These are phyloP conservation scores for Cryptosporidium ryanae DNA, from an alignment of 169 alveolate species.

Conservation along the genomic window DNA sequence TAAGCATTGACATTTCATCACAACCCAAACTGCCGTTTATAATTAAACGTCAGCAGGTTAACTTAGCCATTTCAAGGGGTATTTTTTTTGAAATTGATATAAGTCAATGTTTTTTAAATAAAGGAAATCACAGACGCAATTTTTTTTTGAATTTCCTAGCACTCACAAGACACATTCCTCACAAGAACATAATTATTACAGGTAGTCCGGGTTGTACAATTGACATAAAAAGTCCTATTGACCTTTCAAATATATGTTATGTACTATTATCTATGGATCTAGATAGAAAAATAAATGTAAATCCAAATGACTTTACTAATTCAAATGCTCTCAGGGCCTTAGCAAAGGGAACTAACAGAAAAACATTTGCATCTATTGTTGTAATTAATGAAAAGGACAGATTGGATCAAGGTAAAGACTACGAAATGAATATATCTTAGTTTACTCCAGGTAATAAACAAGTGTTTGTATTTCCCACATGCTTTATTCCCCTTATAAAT, in stretches of 20 bases:
- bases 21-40: constrained; percentile 53
- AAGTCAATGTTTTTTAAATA: constrained; percentile 27
- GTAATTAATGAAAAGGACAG: constrained; percentile 6
- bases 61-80: constrained; percentile 62
- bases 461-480: too few species aligned
- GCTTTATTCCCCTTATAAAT: too few species aligned
- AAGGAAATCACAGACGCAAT: constrained; percentile 45
- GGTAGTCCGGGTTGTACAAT: constrained; percentile 11
- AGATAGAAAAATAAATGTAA: constrained; percentile 32
- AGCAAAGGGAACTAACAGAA: constrained; percentile 54
- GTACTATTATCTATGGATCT: constrained; percentile 46
- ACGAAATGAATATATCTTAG: too few species aligned
- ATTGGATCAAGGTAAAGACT: too few species aligned
- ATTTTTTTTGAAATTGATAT: constrained; percentile 60
- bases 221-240: constrained; percentile 52
- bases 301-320: constrained; percentile 29
- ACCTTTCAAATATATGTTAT: constrained; percentile 44
- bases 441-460: too few species aligned
- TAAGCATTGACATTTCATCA: constrained; percentile 48
- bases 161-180: constrained; percentile 59
- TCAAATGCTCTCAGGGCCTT: constrained; percentile 46
- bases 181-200: constrained; percentile 46
- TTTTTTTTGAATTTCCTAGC: constrained; percentile 27
- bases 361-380: constrained; percentile 49
- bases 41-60: constrained; percentile 38